Base-by-base conservation (phyloP, 257 asterid genomes). In the Salvia splendens region DNA sequence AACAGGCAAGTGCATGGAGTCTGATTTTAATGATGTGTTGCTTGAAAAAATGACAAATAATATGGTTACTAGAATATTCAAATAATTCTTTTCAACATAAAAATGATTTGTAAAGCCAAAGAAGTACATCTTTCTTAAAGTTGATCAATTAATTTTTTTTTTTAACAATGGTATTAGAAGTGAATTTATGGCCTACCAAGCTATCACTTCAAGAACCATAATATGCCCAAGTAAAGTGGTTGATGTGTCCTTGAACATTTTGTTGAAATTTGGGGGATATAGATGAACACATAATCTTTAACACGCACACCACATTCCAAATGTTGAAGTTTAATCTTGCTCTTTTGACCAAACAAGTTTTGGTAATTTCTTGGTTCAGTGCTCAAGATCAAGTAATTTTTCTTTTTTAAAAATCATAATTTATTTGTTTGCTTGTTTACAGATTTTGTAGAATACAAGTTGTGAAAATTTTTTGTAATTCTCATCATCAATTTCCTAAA, bases 1-100 rank as follows among this genome's bases (percentile, higher is more conserved):
- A 94, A 88, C 84, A 94, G 99, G 99, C 84, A 80, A 78, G 84
- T 73, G 47, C 68, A 61, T 57, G 68, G 48, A 48, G 63, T 71
- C 63, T 46, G 30, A 55, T 33, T 45, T 61, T 58, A 45, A 24
- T 67, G 24, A 7, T 61, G 30, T 64, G 24, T 53, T 67, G 66
- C 49, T 64, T 58, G 24, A n/a, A 55, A 6, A 40, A 45, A 20
- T 54, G 63, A 8, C 41, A 14, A 14, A 49, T 35, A 41, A 50
- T 61, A 28, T 59, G 10, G 41, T 8, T 47, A 14, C 50, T 52
- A 71, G 41, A 35, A 33, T 14, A 43, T 57, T 33, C 16, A 24
- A 33, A 50, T 33, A 33, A 38, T 38, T 33, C 35, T 30, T 50
- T 16, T 73, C 40, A 40, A 49, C 50, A 50, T 67, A 51, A 28